Conservation (phyloP, 257 asterid genomes). For the Scutellaria minor region DNA sequence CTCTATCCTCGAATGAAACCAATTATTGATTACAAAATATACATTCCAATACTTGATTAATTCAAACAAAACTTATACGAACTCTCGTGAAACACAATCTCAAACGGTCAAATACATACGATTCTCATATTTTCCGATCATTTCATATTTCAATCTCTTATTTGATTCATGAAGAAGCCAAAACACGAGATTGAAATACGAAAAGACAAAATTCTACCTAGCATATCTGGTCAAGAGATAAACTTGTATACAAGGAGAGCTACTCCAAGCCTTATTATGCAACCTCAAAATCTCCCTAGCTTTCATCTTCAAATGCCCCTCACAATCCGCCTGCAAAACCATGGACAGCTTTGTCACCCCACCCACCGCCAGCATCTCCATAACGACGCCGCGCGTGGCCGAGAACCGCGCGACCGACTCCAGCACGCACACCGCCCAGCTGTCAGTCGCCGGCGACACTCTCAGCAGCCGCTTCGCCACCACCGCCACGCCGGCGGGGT, state of each 20-base stretch:
- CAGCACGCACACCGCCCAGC: conserved; percentile 55
- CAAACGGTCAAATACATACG: too few relatives aligned
- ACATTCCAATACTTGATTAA: too few relatives aligned
- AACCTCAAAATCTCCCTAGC: conserved; percentile 76
- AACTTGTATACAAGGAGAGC: conserved; percentile 85
- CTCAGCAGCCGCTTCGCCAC: conserved; percentile 68
- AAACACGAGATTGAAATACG: background rate
- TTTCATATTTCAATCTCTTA: background rate
- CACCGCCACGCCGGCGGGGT: conserved; percentile 71
- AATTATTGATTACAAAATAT: too few relatives aligned
- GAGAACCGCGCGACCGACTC: conserved; percentile 60
- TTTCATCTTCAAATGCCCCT: conserved; percentile 61
- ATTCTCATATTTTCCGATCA: background rate
- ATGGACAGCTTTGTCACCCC: conserved; percentile 88
- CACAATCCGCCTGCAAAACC: conserved; percentile 84
- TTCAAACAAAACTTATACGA: too few relatives aligned
- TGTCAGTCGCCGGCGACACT: conserved; percentile 66
- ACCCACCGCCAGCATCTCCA: conserved; percentile 85
- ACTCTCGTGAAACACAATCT: too few relatives aligned
- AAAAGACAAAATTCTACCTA: conserved; percentile 7
- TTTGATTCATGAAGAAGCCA: background rate
- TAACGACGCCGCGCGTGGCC: conserved; percentile 61
- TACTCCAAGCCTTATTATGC: conserved; percentile 72
- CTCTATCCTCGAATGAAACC: too few relatives aligned
- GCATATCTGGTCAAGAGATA: conserved; percentile 66